Evolutionary conservation across 768 basidiomycete genomes (phyloP).

Genomic region (Russula brevipes): DNA sequence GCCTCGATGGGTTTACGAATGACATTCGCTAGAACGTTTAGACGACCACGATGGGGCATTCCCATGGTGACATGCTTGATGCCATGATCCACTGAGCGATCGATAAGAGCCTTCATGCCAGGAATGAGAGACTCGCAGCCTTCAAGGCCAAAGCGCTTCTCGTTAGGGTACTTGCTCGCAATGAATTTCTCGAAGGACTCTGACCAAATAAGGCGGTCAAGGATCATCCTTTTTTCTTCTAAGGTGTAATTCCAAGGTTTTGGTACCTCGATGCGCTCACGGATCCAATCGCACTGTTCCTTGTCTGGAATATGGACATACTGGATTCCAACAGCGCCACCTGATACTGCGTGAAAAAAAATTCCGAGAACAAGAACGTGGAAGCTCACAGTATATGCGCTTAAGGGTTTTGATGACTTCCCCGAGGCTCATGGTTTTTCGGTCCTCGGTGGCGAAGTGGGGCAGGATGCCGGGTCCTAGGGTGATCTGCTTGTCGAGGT

Average conservation of each 20-base stretch:
- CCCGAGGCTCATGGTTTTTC: slow-evolving; percentile 79
- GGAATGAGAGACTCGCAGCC: slow-evolving; percentile 97
- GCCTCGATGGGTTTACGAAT: slow-evolving; percentile 98
- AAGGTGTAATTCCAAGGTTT: slow-evolving; percentile 97
- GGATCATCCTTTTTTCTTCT: slow-evolving; percentile 98
- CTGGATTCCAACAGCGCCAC: slow-evolving; percentile 83
- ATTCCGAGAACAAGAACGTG: background rate
- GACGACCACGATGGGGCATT: slow-evolving; percentile 98
- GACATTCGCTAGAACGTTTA: slow-evolving; percentile 97
- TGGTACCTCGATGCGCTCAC: slow-evolving; percentile 91
- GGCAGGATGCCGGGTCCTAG: slow-evolving; percentile 96
- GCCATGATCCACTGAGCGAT: slow-evolving; percentile 94
- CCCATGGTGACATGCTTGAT: slow-evolving; percentile 96
- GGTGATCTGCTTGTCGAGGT: slow-evolving; percentile 90
- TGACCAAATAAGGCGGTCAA: slow-evolving; percentile 99
- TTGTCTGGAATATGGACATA: slow-evolving; percentile 97
- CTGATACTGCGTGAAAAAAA: slow-evolving; percentile 36
- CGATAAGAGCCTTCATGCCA: slow-evolving; percentile 99
- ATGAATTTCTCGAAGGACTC: slow-evolving; percentile 99
- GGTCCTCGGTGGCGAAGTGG: slow-evolving; percentile 84
- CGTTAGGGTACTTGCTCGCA: slow-evolving; percentile 96
- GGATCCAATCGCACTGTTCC: slow-evolving; percentile 99
- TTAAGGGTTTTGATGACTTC: slow-evolving; percentile 89
- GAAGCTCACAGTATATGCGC: slow-evolving; percentile 84
- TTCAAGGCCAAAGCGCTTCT: slow-evolving; percentile 98